Evolutionary conservation across 139 green algal species (phyloP), one percentile per base, ranked within the genome.

Genomic region (Chlamydomonas sp.): DNA sequence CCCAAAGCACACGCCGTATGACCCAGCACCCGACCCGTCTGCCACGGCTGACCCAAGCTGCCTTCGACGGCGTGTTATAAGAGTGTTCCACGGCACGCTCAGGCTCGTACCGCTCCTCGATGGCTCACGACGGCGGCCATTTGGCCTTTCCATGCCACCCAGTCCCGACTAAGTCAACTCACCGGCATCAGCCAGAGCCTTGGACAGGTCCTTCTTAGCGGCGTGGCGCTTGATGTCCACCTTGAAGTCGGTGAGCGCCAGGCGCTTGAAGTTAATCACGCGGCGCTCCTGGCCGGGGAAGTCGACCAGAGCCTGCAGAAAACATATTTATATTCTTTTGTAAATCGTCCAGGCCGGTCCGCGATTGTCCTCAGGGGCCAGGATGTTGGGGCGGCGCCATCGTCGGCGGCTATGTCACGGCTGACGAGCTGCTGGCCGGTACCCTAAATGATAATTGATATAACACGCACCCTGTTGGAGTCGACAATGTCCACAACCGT

Each of bases 221-320:
- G 96, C 95, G 68, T 97, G 89, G 72, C 96, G 94, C 16, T 94
- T 91, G 79, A 99, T 96, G 69, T 99, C 97, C 16, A 99, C 80
- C 85, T 96, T 98, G 90, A 97, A 94, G 93, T 99, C 96, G 61
- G 98, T 99, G 62, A 99, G 91, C 5, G 93, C 89, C 80, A 99
- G 89, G 83, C 98, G 95, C 95, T 98, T 99, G 94, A 99, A 98
- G 95, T 95, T 97, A 77, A 96, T 88, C 60, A 97, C 88, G 31
- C 90, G 85, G 79, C 96, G 90, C 58, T 93, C 91, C 87, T 94
- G 88, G 60, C 93, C 92, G 89, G 97, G 97, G 64, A 93, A 89
- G 90, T 99, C 98, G 0, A 99, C 94, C 77, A 99, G 93, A 14
- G 96, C 98, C 97, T 99, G 93, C 83, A 64, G 3, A 57, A 15